Base-by-base conservation (phyloP, 371 early-diverging fungal genomes). In the Mortierella sp. region DNA sequence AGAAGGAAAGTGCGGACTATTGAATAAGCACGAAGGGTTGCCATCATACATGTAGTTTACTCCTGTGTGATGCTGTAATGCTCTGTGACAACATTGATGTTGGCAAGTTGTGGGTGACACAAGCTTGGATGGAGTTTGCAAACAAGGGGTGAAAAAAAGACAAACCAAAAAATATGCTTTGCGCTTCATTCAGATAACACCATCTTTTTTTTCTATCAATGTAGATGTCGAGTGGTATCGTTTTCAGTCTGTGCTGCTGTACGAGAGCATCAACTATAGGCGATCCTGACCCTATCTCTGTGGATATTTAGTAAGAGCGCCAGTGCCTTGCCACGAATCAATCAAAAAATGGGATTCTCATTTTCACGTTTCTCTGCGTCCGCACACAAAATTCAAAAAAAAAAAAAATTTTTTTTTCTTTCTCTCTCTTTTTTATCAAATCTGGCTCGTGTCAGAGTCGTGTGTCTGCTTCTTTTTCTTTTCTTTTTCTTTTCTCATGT, bases 151-250 rank as follows among this genome's bases (percentile, higher is more conserved):
- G 22, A 15, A 40, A 33, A 38, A 53, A 65, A 16, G 52, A 5
- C 19, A 53, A 48, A 22, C 36, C 11, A 41, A 21, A 65, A 16
- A 11, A 16, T 10, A 38, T 0, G 40, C 13, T 33, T 59, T 59
- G 38, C 6, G 36, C 13, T 21, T 59, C 58, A 22, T 58, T 10
- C 33, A 3, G 13, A 41, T 13, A 41, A 10, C 43, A 41, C 43
- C 13, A 10, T 41, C 43, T 63, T 47, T 19, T 19, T 36, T 48
- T 16, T 4, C 28, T 52, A 52, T 36, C 47, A 13, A 2, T 10
- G 71, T 86, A 93, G 93, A 95, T 97, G 83, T 95, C 96, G 32
- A 97, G 97, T 33, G 97, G 96, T 24, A 97, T 97, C 70, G 94
- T 96, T 4, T 97, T 97, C 86, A 94, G 95, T 10, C 92, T 94